Evolutionary conservation across 352 stramenopile species (phyloP).

Genomic region (Globisporangium polare): DNA sequence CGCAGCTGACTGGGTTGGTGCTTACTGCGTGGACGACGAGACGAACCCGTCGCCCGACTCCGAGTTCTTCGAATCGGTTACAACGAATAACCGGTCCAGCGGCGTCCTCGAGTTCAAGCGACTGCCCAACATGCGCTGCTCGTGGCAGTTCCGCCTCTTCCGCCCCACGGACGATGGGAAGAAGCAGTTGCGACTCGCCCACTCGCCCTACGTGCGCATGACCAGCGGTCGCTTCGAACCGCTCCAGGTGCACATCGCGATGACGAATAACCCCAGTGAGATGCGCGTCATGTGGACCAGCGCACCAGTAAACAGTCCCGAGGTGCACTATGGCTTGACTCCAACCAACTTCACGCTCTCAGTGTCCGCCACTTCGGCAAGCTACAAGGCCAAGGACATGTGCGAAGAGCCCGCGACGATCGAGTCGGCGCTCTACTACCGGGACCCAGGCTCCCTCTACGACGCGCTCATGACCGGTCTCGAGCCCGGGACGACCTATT

Average conservation of each 20-base stretch:
- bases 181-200: slow-evolving; percentile 14
- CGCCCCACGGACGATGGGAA: not conserved
- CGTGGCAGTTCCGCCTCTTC: slow-evolving; percentile 33
- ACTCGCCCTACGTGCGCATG: slow-evolving; percentile 18
- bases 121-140: slow-evolving; percentile 31
- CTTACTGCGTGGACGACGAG: slow-evolving; percentile 18
- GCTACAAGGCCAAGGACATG: slow-evolving; percentile 21
- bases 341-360: not conserved
- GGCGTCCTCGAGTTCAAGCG: slow-evolving; percentile 14
- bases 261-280: slow-evolving; percentile 19
- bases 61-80: slow-evolving; percentile 3
- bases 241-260: slow-evolving; percentile 24
- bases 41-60: not conserved
- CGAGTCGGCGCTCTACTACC: slow-evolving; percentile 18
- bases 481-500: slow-evolving; percentile 21
- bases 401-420: slow-evolving; percentile 21
- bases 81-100: not conserved
- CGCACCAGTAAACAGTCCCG: slow-evolving; percentile 8
- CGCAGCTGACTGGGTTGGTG: slow-evolving; percentile 17
- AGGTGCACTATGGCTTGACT: slow-evolving; percentile 18
- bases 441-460: slow-evolving; percentile 27
- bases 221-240: slow-evolving; percentile 16
- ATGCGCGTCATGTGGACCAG: slow-evolving; percentile 62
- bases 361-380: not conserved
- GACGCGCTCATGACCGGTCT: slow-evolving; percentile 26